These are phyloP conservation scores for Aspergillus fijiensis DNA, from an alignment of 2,329 filamentous ascomycete species.

Conservation along the genomic window DNA sequence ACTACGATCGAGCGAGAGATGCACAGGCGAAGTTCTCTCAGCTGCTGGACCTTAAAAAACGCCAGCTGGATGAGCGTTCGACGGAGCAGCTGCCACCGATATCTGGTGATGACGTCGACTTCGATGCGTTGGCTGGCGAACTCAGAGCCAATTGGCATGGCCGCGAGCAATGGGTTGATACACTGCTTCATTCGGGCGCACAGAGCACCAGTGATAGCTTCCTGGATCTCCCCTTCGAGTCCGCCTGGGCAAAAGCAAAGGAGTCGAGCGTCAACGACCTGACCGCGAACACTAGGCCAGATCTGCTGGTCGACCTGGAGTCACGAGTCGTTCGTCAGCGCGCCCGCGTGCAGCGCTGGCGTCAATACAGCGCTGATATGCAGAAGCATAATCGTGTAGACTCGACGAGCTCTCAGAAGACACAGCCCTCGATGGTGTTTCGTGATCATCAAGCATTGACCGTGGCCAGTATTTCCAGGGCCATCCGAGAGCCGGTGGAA, in stretches of 20 bases:
- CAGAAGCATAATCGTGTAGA: constrained; percentile 19
- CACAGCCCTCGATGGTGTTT: constrained; percentile 28
- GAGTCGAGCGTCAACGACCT: constrained; percentile 53
- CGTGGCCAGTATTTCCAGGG: constrained; percentile 39
- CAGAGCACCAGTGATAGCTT: constrained; percentile 59
- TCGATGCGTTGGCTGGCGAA: constrained; percentile 42
- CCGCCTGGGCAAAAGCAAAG: constrained; percentile 69
- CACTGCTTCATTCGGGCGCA: constrained; percentile 66
- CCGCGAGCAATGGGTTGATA: constrained; percentile 69
- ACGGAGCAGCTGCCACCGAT: constrained; percentile 25
- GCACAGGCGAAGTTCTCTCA: constrained; percentile 65
- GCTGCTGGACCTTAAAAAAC: constrained; percentile 63
- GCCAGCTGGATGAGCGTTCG: constrained; percentile 47
- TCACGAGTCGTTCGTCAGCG: constrained; percentile 65
- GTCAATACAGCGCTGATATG: constrained; percentile 57
- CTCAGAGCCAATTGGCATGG: constrained; percentile 75
- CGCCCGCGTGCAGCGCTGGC: constrained; percentile 70
- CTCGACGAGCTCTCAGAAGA: constrained; percentile 11
- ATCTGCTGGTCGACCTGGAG: constrained; percentile 67
- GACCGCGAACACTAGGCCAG: constrained; percentile 21
- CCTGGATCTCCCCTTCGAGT: constrained; percentile 66
- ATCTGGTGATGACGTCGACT: constrained; percentile 43
- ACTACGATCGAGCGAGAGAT: constrained; percentile 59
- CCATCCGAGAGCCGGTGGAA: constrained; percentile 31
- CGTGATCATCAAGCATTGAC: constrained; percentile 41